Conservation (phyloP, 1,284 basidiomycete species). For the Termitomyces sp. region DNA sequence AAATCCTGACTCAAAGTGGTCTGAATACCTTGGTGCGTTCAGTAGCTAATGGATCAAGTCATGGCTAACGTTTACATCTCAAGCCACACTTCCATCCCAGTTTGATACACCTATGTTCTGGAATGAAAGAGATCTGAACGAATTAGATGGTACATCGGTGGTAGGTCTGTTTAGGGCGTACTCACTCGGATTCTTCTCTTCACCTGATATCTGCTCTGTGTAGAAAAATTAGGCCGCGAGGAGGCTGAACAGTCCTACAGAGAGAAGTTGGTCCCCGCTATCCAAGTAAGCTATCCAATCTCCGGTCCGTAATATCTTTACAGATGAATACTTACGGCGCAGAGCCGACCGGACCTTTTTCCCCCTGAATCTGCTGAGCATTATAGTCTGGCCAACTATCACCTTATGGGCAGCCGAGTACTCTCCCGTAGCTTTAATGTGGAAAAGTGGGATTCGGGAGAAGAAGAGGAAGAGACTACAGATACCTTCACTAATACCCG, state of each 20-base stretch:
- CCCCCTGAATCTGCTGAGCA: slow-evolving; percentile 40
- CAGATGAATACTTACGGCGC: slow-evolving; percentile 2
- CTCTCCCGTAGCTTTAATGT: slow-evolving; percentile 88
- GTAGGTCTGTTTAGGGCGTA: slow-evolving; percentile 54
- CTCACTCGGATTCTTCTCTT: background rate
- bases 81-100: slow-evolving; percentile 59
- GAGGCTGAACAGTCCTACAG: slow-evolving; percentile 79
- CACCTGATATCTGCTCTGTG: slow-evolving; percentile 7
- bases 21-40: slow-evolving; percentile 59
- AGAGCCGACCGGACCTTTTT: slow-evolving; percentile 75
- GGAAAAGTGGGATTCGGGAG: slow-evolving; percentile 44
- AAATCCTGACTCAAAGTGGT: slow-evolving; percentile 56
- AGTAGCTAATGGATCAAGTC: background rate
- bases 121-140: slow-evolving; percentile 67
- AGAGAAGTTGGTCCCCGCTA: slow-evolving; percentile 59
- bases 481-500: slow-evolving; percentile 23
- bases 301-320: background rate
- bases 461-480: slow-evolving; percentile 28
- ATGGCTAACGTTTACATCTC: background rate
- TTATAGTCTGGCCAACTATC: slow-evolving; percentile 78
- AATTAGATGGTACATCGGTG: slow-evolving; percentile 82
- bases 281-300: slow-evolving; percentile 44
- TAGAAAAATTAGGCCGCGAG: slow-evolving; percentile 83
- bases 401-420: slow-evolving; percentile 91
- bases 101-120: slow-evolving; percentile 98